Percentiles rank a stretch among this genome's conserved stretches.
Conservation (phyloP, 2,329 filamentous ascomycete species). For the Ophiognomonia clavigignenti-juglandacearum region DNA sequence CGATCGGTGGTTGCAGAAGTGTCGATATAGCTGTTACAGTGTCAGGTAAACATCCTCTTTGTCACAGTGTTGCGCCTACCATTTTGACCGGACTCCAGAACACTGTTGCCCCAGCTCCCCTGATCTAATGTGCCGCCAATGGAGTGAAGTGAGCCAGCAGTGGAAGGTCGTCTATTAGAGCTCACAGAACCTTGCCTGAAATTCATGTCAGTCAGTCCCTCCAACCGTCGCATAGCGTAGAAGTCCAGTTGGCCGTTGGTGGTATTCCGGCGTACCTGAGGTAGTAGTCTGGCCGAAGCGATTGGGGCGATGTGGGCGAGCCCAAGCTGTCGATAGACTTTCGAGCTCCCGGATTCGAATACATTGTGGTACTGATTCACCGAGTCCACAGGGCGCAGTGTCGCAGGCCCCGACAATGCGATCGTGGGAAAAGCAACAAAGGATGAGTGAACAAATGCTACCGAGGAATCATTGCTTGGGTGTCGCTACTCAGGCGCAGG, state of each 20-base stretch:
- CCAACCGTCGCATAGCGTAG: neutral
- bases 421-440: constrained; percentile 6
- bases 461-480: constrained; percentile 45
- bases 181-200: constrained; percentile 15
- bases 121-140: constrained; percentile 78
- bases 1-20: constrained; percentile 84
- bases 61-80: constrained; percentile 41
- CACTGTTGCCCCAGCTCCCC: constrained; percentile 48
- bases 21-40: constrained; percentile 72
- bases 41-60: constrained; percentile 8
- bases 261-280: constrained; percentile 44
- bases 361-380: constrained; percentile 43
- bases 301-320: constrained; percentile 42
- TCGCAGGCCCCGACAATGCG: constrained; percentile 1
- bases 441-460: constrained; percentile 27
- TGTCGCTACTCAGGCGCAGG: constrained; percentile 11
- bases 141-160: constrained; percentile 81
- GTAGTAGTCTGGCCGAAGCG: constrained; percentile 51
- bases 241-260: neutral
- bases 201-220: neutral
- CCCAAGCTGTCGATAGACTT: constrained; percentile 64
- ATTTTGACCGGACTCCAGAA: constrained; percentile 76
- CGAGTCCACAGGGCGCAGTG: constrained; percentile 2
- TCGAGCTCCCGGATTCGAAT: constrained; percentile 51
- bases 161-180: constrained; percentile 69